Base-by-base conservation (phyloP, 2,329 filamentous ascomycete genomes). In the Xylaria sp. region DNA sequence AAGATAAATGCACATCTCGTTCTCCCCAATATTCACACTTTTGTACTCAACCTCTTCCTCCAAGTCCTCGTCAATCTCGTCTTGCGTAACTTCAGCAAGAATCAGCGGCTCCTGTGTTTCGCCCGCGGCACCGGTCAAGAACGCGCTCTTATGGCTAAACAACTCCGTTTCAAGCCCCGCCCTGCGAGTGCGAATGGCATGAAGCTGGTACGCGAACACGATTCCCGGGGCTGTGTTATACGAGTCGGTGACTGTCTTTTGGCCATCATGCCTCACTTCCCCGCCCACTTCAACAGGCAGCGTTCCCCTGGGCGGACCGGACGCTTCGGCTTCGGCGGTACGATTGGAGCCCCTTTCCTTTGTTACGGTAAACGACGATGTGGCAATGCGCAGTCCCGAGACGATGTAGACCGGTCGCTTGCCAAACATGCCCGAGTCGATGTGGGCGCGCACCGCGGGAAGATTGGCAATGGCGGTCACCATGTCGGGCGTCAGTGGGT, bases 121-220 rank as follows among this genome's bases (percentile, higher is more conserved):
- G 57, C 57, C 57, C 57, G n/a, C 30, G 30, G 30, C 58, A 50
- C 57, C 57, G 8, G 47, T 61, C 30, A 63, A 63, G 53, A 63
- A 57, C n/a, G 61, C 61, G n/a, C n/a, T 50, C 42, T 47, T 57
- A 21, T 57, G 34, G 3, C n/a, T 36, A 42, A 63, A 63, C 30
- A 63, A 27, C n/a, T 30, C 53, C 27, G 27, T 48, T 36, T 62
- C 60, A 27, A 34, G 3, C 17, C 61, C 53, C 4, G 42, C 36
- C 24, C 42, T 27, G 34, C 30, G 27, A 12, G 51, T 27, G 30
- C 61, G 51, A 39, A 63, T 56, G 9, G 50, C 30, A 19, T 63
- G 61, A 7, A 64, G 61, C 42, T 42, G 61, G 42, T 57, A 64
- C 42, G 61, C 61, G 53, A 64, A 57, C 30, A 64, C 61, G 32